Base-by-base conservation (phyloP, 176 grass and related monocot genomes). In the Otatea glauca region DNA sequence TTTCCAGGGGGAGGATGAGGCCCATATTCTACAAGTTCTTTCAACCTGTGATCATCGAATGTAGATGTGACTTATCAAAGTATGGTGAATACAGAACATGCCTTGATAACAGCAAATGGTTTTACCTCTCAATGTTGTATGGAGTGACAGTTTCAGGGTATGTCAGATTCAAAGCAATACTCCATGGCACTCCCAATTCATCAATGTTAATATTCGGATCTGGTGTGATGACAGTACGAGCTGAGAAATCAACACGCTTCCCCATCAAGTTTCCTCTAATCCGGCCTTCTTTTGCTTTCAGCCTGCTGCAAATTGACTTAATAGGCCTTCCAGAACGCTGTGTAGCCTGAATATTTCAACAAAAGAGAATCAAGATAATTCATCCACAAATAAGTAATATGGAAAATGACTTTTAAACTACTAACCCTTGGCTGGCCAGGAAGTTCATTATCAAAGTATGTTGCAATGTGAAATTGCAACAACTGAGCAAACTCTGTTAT, bases 211-310 rank as follows among this genome's bases (percentile, higher is more conserved):
- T 98, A 56, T 92, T 98, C 16, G 93, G 96, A 63, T 98, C 96
- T 59, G 93, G 93, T 13, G 96, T 98, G 37, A 98, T 98, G 34
- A 98, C 93, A 5, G 96, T 98, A 64, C 91, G 91, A 11, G 96
- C 96, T 83, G 96, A 98, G 83, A 98, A 98, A 82, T 98, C 96
- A 74, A 98, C 96, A 86, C 93, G 91, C 80, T 98, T 98, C 20
- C 96, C 93, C 96, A 98, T 98, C 84, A 98, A 93, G 72, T 98
- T 98, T 37, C 96, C 96, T 91, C 96, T 95, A 86, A 98, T 98
- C 15, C 96, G 91, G 55, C 96, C 96, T 90, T 98, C 96, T 90
- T 98, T 98, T 17, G 96, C 96, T 82, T 98, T 98, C 23, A 98
- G 80, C 44, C 96, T 92, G 64, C 91, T 98, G 88, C 96, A 98